Evolutionary conservation across 768 basidiomycete species (phyloP).

Genomic region (Kwoniella shandongensis): DNA sequence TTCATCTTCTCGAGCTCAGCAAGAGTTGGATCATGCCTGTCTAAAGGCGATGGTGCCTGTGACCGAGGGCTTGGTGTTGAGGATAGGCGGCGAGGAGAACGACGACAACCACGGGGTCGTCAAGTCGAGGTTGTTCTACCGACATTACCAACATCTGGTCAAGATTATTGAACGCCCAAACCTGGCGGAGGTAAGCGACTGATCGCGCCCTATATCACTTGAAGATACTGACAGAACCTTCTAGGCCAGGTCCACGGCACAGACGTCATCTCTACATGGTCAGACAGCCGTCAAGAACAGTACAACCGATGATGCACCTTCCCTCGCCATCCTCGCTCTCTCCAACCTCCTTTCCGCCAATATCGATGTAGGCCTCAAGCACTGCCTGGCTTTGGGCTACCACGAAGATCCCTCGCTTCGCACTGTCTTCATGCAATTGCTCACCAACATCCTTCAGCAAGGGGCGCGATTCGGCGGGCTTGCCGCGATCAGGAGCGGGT

Average conservation of each 20-base stretch:
- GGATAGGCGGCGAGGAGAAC: conserved; percentile 60
- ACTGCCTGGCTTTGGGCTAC: conserved; percentile 77
- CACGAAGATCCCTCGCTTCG: conserved; percentile 69
- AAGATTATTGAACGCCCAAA: conserved; percentile 24
- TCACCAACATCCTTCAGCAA: conserved; percentile 74
- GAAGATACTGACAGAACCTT: background rate
- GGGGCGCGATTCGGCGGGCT: conserved; percentile 71
- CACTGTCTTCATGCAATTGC: conserved; percentile 78
- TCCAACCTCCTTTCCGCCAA: conserved; percentile 80
- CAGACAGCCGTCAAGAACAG: background rate
- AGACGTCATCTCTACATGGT: conserved; percentile 11
- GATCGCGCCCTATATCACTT: background rate
- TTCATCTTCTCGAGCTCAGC: conserved; percentile 16
- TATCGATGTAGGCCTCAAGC: conserved; percentile 83
- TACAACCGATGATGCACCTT: conserved; percentile 39
- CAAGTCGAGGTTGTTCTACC: conserved; percentile 74
- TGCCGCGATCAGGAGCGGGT: conserved; percentile 12
- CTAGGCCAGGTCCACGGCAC: conserved; percentile 14
- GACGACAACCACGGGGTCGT: conserved; percentile 65
- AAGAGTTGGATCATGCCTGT: conserved; percentile 71
- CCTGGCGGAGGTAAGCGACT: conserved; percentile 15
- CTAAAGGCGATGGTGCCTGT: conserved; percentile 73
- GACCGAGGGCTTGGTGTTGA: conserved; percentile 71
- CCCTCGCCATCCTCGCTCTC: conserved; percentile 75
- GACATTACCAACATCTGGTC: conserved; percentile 66